Percentiles rank a stretch among this genome's conserved stretches.
phyloP scores from a whole-genome alignment of 2,329 filamentous ascomycete species.

The Diplodia sapinea region DNA sequence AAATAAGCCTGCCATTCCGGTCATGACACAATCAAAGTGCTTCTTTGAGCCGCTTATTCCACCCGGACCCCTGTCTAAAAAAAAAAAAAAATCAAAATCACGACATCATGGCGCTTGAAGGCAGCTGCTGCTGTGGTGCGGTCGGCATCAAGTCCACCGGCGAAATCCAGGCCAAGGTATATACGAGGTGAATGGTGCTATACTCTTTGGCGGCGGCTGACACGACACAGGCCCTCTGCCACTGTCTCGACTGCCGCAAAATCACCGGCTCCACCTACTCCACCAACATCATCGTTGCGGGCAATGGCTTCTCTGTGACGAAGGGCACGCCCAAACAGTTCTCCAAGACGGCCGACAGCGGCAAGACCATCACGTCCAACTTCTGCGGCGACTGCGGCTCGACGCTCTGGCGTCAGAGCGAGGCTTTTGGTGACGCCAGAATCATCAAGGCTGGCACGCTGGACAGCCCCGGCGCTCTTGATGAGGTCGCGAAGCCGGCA shows the following conservation, averaged over 20 bases:
- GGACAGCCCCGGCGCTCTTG: slow-evolving; percentile 20
- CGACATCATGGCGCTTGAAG: slow-evolving; percentile 43
- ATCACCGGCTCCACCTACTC: slow-evolving; percentile 60
- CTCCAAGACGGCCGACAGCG: slow-evolving; percentile 59
- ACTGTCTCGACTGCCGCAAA: slow-evolving; percentile 65
- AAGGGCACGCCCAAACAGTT: slow-evolving; percentile 59
- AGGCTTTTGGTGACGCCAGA: slow-evolving; percentile 4
- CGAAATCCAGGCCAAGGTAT: slow-evolving; percentile 44
- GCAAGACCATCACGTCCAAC: slow-evolving; percentile 60
- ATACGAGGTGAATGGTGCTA: background rate
- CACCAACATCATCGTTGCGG: slow-evolving; percentile 56
- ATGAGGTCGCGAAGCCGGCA: slow-evolving; percentile 43
- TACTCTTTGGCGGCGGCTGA: background rate
- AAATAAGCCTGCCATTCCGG: background rate
- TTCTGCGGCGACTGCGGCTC: slow-evolving; percentile 52
- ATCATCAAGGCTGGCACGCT: slow-evolving; percentile 25
- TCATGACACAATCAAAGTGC: background rate
- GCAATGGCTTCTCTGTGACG: slow-evolving; percentile 53
- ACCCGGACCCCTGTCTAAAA: background rate
- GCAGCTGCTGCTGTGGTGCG: slow-evolving; percentile 59
- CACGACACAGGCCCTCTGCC: slow-evolving; percentile 38
- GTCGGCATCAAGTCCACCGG: slow-evolving; percentile 56
- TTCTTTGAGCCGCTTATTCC: background rate
- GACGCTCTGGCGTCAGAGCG: background rate
- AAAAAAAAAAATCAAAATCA: too few relatives aligned